These are phyloP conservation scores for Thoreauomyces humboldtii DNA, from an alignment of 192 early-diverging fungal species.

Conservation along the genomic window DNA sequence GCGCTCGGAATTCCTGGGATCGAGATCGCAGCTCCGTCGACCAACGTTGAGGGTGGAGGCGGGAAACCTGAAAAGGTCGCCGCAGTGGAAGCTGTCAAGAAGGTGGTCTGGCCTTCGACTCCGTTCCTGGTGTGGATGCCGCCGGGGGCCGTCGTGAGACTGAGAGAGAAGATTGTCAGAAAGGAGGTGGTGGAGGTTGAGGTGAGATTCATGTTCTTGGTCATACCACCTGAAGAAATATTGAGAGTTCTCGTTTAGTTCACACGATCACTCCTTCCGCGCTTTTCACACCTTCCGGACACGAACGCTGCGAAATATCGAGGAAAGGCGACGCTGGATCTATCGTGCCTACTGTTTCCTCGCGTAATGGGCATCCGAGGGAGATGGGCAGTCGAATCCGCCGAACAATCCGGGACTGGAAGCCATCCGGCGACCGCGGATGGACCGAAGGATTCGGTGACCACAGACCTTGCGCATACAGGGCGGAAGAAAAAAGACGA, in stretches of 20 bases:
- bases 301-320: slow-evolving; percentile 40
- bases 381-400: slow-evolving; percentile 30
- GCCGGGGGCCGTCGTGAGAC: slow-evolving; percentile 42
- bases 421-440: slow-evolving; percentile 3
- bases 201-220: slow-evolving; percentile 20
- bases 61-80: slow-evolving; percentile 16
- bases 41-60: too few species aligned
- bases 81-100: slow-evolving; percentile 39
- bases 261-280: slow-evolving; percentile 45
- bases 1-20: too few species aligned
- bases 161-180: slow-evolving; percentile 42
- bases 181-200: slow-evolving; percentile 49
- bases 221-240: slow-evolving; percentile 2
- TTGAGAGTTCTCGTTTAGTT: slow-evolving; percentile 32
- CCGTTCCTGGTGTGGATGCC: slow-evolving; percentile 45
- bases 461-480: too few species aligned
- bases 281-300: slow-evolving; percentile 47
- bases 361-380: slow-evolving; percentile 45
- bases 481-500: too few species aligned
- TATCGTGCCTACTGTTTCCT: slow-evolving; percentile 46
- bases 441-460: neutral
- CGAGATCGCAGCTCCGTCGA: too few species aligned
- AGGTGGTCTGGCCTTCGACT: slow-evolving; percentile 36
- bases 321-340: slow-evolving; percentile 43
- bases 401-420: neutral